Percentiles rank a stretch among this genome's conserved stretches.
Evolutionary conservation across 2,329 filamentous ascomycete species (phyloP).

Genomic region (Diplodia scrobiculata): DNA sequence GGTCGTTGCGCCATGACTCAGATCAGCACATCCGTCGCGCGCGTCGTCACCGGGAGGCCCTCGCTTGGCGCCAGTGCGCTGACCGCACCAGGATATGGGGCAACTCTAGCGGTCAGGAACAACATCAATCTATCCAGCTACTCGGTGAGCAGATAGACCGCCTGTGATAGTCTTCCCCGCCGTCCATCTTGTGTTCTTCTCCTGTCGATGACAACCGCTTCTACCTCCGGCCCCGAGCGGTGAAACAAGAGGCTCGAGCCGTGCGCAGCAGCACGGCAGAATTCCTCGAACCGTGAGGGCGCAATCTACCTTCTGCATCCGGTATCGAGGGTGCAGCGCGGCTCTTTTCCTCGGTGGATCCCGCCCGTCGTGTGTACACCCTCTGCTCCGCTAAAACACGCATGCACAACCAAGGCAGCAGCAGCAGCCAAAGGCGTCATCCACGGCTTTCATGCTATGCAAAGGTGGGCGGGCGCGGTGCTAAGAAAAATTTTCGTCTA

Average conservation of each 20-base stretch:
- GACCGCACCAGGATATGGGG: slow-evolving; percentile 17
- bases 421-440: not conserved
- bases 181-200: slow-evolving; percentile 6
- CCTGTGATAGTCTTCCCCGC: slow-evolving; percentile 5
- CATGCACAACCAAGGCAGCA: not conserved
- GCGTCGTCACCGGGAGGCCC: slow-evolving; percentile 16
- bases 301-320: not conserved
- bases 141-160: slow-evolving; percentile 11
- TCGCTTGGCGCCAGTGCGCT: not conserved
- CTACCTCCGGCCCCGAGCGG: not conserved
- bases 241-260: not conserved
- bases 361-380: not conserved
- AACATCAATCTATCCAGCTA: slow-evolving; percentile 6
- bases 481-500: not conserved
- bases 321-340: not conserved
- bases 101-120: slow-evolving; percentile 22
- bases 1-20: slow-evolving; percentile 3
- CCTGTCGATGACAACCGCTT: slow-evolving; percentile 18
- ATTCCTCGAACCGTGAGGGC: not conserved
- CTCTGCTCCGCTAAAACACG: not conserved
- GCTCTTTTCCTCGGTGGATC: slow-evolving; percentile 11
- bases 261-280: not conserved
- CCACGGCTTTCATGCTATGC: not conserved
- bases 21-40: not conserved
- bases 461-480: not conserved